phyloP scores from a whole-genome alignment of 768 basidiomycete genomes.

The Rhodotorula diobovata region DNA sequence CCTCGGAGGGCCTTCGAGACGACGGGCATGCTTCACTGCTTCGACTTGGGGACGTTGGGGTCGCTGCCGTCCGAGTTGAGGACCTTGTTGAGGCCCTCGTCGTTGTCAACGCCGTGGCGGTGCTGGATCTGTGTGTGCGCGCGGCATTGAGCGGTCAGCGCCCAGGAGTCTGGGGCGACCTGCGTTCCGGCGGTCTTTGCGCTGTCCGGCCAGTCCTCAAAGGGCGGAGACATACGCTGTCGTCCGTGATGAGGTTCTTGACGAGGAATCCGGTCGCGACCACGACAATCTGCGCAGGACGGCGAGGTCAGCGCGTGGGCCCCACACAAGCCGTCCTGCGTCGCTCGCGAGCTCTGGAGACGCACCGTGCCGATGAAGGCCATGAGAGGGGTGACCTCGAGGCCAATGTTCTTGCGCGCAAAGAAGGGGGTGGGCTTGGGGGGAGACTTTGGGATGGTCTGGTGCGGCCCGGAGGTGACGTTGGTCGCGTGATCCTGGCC shows the following conservation, averaged over 20 bases:
- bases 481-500: not conserved
- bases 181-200: too few species aligned
- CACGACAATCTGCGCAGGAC: not conserved
- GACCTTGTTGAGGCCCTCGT: constrained; percentile 5
- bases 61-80: constrained; percentile 2
- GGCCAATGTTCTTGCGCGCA: constrained; percentile 18
- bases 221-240: not conserved
- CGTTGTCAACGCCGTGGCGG: constrained; percentile 12
- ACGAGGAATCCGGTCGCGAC: not conserved
- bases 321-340: not conserved
- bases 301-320: not conserved
- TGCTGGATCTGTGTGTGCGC: constrained; percentile 18
- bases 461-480: constrained; percentile 8
- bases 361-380: not conserved
- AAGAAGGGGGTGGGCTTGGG: constrained; percentile 19
- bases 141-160: constrained; percentile 3
- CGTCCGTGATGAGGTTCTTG: not conserved
- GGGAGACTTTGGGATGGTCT: constrained; percentile 2
- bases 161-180: too few species aligned
- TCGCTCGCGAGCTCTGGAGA: not conserved
- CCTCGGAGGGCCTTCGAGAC: not conserved
- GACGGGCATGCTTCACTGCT: not conserved
- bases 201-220: too few species aligned
- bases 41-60: not conserved
- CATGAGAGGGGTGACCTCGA: constrained; percentile 9